Evolutionary conservation across 2,329 filamentous ascomycete genomes (phyloP), one percentile per base, ranked within the genome.

Genomic region (Sclerotinia sclerotiorum): DNA sequence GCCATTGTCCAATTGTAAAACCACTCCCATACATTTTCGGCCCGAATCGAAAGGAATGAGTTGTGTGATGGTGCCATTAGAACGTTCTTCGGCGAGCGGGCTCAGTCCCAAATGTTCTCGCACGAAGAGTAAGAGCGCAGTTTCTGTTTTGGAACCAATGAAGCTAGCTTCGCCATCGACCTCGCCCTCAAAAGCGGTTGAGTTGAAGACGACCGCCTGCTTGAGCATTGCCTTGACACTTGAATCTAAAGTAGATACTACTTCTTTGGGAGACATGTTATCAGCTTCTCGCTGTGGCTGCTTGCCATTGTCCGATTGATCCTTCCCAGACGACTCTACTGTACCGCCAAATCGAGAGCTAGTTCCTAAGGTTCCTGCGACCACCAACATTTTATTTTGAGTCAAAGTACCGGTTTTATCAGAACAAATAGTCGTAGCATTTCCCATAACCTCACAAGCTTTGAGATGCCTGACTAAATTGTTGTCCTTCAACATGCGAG

Each of bases 391-490:
- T 77, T 88, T 87, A 76, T 91, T 91, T 69, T 90, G 88, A 0
- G 90, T 92, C 24, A 92, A 79, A 6, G 90, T 92, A 62, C 90
- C 90, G 1, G 90, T 92, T 79, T 92, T 92, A 78, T 92, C 91
- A 5, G 91, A 93, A 79, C 91, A 94, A 48, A 94, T 89, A 0
- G 90, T 90, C 2, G 87, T 89, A 3, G 87, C 87, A 73, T 90
- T 90, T 6, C 88, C 88, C 88, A 90, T 90, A 3, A 88, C 89
- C 77, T 91, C 88, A 75, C 88, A 90, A 69, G 88, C 88, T 69
- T 87, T 84, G 39, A 91, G 81, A 46, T 89, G 81, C 68, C 88
- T 86, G n/a, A 91, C 88, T 42, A 90, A 79, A 71, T 90, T 90
- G 79, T 90, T 89, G 77, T 90, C 88, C 74, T 88, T 89, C 54